Conservation (phyloP, 2,329 filamentous ascomycete species). For the Purpureocillium lavendulum region DNA sequence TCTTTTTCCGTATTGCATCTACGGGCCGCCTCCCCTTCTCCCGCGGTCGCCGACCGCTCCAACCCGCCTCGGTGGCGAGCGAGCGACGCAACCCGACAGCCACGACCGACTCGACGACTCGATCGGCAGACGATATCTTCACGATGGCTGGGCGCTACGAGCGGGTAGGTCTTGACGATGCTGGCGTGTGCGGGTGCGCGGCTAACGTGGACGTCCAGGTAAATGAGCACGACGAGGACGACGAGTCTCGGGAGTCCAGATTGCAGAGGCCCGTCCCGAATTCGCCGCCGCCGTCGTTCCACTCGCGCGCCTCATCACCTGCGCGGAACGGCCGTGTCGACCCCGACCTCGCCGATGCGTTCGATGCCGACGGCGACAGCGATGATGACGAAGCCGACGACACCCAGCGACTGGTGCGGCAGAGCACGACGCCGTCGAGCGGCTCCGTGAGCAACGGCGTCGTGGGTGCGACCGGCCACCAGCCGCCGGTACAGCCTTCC, state of each 20-base stretch:
- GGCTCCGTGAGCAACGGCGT: slow-evolving; percentile 6
- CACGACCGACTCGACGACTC: slow-evolving; percentile 1
- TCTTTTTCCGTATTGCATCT: too few species aligned
- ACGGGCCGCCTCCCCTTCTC: background rate
- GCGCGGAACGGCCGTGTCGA: slow-evolving; percentile 47
- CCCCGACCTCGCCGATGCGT: slow-evolving; percentile 82
- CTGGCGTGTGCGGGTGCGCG: background rate
- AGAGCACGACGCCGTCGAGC: slow-evolving; percentile 32
- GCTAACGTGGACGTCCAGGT: slow-evolving; percentile 31
- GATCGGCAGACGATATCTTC: slow-evolving; percentile 9
- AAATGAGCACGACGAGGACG: slow-evolving; percentile 50
- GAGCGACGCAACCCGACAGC: background rate
- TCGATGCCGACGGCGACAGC: slow-evolving; percentile 73
- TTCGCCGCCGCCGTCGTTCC: slow-evolving; percentile 77
- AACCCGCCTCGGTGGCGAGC: background rate
- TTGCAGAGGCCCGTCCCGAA: slow-evolving; percentile 31
- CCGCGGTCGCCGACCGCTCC: background rate
- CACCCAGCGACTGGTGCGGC: slow-evolving; percentile 76
- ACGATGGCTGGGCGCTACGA: slow-evolving; percentile 50
- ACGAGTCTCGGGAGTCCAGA: slow-evolving; percentile 25
- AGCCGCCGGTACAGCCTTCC: slow-evolving; percentile 9
- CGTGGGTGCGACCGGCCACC: slow-evolving; percentile 10
- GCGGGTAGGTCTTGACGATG: slow-evolving; percentile 34
- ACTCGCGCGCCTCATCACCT: slow-evolving; percentile 64
- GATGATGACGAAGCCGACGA: slow-evolving; percentile 71